Conservation (phyloP, 345 rosid species). For the Eucalyptus decipiens region DNA sequence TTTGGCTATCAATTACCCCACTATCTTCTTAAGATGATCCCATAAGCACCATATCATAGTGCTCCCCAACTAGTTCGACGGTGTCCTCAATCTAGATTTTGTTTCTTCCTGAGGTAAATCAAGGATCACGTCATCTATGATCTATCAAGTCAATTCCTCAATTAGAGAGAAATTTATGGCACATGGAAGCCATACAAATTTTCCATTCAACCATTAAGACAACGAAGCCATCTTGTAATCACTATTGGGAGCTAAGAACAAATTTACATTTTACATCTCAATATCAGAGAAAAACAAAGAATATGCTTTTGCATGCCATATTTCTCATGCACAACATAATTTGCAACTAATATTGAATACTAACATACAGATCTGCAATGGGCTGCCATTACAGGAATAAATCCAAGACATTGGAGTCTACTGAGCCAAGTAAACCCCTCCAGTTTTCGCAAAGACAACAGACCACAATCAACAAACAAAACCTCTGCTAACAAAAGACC, state of each 20-base stretch:
- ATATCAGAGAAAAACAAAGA: background rate
- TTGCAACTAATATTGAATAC: background rate
- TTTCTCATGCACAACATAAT: background rate
- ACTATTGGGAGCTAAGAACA: background rate
- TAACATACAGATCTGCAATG: background rate
- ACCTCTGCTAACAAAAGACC: background rate
- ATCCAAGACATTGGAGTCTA: background rate
- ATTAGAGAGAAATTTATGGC: background rate
- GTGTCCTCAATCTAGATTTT: background rate
- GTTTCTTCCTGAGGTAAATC: background rate
- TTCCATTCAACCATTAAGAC: background rate
- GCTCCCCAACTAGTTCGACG: background rate
- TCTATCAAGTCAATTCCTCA: background rate
- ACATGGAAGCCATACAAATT: background rate
- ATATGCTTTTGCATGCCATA: background rate
- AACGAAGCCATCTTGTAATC: background rate
- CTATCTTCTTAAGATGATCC: background rate
- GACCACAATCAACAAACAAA: background rate
- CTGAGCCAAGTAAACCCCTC: background rate
- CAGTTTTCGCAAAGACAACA: background rate
- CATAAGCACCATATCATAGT: background rate
- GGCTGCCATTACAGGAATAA: background rate
- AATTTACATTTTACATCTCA: background rate
- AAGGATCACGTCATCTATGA: background rate
- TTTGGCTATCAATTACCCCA: background rate